A percentile compares a stretch with the other conserved stretches of the same genome.
phyloP scores from a whole-genome alignment of 2,329 filamentous ascomycete genomes.

The Pseudogymnoascus sp. region DNA sequence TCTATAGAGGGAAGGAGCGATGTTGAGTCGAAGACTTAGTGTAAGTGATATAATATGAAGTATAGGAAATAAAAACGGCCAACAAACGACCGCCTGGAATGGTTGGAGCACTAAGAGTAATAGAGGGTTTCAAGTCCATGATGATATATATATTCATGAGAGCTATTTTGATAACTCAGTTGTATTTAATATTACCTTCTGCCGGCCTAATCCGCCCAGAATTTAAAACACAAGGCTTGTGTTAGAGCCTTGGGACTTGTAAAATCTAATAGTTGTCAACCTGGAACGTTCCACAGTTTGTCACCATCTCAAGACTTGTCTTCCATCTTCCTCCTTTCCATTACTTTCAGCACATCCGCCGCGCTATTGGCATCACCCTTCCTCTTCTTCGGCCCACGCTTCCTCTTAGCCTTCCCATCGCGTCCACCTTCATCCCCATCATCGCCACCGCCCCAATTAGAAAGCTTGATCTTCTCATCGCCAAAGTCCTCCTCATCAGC shows the following conservation, averaged over 20 bases:
- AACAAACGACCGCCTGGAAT: neutral
- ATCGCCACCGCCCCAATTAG: conserved; percentile 53
- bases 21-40: neutral
- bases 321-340: conserved; percentile 46
- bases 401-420: conserved; percentile 52
- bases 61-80: neutral
- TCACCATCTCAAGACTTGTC: neutral
- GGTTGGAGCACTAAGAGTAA: neutral
- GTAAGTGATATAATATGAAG: neutral
- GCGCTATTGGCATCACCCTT: conserved; percentile 75
- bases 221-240: neutral
- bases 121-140: neutral
- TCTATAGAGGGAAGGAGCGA: neutral
- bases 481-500: conserved; percentile 85
- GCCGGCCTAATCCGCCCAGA: neutral
- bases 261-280: neutral
- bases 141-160: neutral
- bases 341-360: conserved; percentile 70
- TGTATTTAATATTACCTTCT: neutral
- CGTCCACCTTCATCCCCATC: conserved; percentile 36
- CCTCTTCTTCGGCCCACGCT: conserved; percentile 66
- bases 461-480: conserved; percentile 58
- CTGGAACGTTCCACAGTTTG: neutral
- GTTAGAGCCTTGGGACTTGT: neutral
- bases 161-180: neutral